phyloP scores from a whole-genome alignment of 768 basidiomycete genomes.

The Dentipellis fragilis region DNA sequence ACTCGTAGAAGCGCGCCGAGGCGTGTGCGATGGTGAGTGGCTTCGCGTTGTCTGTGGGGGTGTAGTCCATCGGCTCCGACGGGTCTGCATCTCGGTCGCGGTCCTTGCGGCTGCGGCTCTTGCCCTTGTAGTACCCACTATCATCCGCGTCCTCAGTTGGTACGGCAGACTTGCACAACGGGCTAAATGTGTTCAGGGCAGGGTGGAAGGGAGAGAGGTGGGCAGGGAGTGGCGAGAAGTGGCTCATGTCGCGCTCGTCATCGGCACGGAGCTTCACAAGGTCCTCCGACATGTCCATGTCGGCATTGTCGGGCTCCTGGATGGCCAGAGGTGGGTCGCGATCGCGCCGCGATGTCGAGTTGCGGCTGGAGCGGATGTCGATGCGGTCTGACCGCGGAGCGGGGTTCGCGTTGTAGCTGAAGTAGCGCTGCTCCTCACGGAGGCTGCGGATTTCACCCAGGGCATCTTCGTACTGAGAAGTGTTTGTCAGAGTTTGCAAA shows the following conservation, averaged over 20 bases:
- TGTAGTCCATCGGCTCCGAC: slow-evolving; percentile 6
- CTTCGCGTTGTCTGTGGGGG: slow-evolving; percentile 3
- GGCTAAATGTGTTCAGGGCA: slow-evolving; percentile 7
- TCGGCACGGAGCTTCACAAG: slow-evolving; percentile 9
- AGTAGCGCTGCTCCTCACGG: slow-evolving; percentile 3
- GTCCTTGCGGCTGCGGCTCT: neutral
- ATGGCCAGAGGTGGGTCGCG: neutral
- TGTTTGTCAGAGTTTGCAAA: neutral
- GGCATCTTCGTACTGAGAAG: slow-evolving; percentile 10
- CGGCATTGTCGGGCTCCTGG: neutral
- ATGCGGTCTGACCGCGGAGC: neutral
- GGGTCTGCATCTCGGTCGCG: neutral
- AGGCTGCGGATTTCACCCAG: slow-evolving; percentile 11
- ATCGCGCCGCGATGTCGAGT: neutral
- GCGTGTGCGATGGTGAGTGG: slow-evolving; percentile 7
- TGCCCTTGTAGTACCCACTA: slow-evolving; percentile 3
- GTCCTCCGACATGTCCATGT: neutral
- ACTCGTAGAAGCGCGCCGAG: slow-evolving; percentile 11
- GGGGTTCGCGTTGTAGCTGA: neutral
- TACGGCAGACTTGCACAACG: slow-evolving; percentile 3
- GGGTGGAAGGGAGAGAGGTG: slow-evolving; percentile 12
- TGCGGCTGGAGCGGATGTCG: neutral
- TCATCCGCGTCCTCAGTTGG: slow-evolving; percentile 5
- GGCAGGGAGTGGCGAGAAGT: slow-evolving; percentile 13
- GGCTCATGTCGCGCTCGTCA: slow-evolving; percentile 7